Conservation (phyloP, 2,329 filamentous ascomycete species). For the Ophiostoma sp. region DNA sequence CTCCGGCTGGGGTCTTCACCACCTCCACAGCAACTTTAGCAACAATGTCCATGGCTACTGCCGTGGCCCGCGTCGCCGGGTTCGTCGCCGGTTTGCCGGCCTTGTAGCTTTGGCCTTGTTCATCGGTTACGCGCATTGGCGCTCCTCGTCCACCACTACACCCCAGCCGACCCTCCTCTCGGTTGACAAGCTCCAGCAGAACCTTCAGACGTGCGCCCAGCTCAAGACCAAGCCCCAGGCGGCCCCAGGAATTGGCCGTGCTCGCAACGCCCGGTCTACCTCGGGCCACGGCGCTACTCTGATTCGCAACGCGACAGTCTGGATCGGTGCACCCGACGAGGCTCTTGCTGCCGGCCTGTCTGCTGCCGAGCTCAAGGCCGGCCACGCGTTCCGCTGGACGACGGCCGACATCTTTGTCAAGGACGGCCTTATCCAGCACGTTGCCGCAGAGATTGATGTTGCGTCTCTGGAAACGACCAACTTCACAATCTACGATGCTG, state of each 20-base stretch:
- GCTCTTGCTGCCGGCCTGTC: constrained; percentile 47
- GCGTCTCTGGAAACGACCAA: not conserved
- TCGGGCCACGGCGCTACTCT: constrained; percentile 55
- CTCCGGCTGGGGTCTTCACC: constrained; percentile 17
- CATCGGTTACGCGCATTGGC: constrained; percentile 44
- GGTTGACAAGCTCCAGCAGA: constrained; percentile 46
- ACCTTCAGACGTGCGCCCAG: constrained; percentile 52
- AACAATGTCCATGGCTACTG: constrained; percentile 8
- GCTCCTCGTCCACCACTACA: constrained; percentile 25
- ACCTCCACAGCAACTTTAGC: not conserved
- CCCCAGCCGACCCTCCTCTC: constrained; percentile 39
- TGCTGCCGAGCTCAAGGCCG: constrained; percentile 49
- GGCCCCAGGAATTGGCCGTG: constrained; percentile 51
- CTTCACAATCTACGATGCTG: constrained; percentile 45
- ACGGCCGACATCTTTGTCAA: constrained; percentile 57
- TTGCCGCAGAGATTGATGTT: constrained; percentile 42
- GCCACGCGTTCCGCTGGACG: constrained; percentile 57
- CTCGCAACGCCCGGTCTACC: constrained; percentile 56
- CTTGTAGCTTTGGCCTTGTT: constrained; percentile 46
- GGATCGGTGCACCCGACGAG: constrained; percentile 54
- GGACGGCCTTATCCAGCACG: constrained; percentile 54
- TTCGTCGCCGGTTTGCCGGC: constrained; percentile 41
- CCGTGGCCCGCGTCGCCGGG: constrained; percentile 35
- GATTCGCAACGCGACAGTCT: constrained; percentile 62
- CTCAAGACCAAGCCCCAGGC: constrained; percentile 52